Base-by-base conservation (phyloP, 371 early-diverging fungal genomes). In the Circinella umbellata region DNA sequence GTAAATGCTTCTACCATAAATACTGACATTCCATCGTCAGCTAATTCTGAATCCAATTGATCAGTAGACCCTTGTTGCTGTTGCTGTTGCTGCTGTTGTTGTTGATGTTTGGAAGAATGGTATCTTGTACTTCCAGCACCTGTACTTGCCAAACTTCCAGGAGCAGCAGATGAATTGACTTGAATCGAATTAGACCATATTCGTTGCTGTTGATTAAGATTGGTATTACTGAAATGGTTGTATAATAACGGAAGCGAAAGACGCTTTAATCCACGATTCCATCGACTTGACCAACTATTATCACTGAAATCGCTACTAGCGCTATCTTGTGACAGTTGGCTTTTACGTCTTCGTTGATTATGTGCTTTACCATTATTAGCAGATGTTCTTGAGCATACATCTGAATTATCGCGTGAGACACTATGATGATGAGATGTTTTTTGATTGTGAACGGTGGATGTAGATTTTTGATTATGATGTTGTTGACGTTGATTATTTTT, bases 1-100 rank as follows among this genome's bases (percentile, higher is more conserved):
- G 81, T 72, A 55, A 76, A 71, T 3, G 76, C 75, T 48, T 83
- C 84, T 47, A 83, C 73, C 13, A 73, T 63, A 68, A 83, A 83
- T 5, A 80, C 63, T 2, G 76, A 79, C 1, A 72, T 71, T 10
- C 81, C 81, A 11, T 79, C 77, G 38, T 80, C 63, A 11, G 64
- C 35, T 27, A 47, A 17, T 34, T 53, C 39, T 4, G 48, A 0
- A 18, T 46, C 47, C 37, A 34, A 53, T 4, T 59, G 62, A 8
- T 69, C 57, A n/a, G n/a, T 36, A 15, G 37, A 53, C 1, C 37
- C 27, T 18, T 47, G 53, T 38, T 68, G 63, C 13, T 51, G 10
- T 59, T 63, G 47, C 17, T 55, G 38, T 68, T 67, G 63, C 46
- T 71, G 67, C 20, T 48, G 51, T 20, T 57, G 60, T 11, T 34